Evolutionary conservation across 2,329 filamentous ascomycete species (phyloP), one percentile per base, ranked within the genome.

Genomic region (Diaporthe humulicola): DNA sequence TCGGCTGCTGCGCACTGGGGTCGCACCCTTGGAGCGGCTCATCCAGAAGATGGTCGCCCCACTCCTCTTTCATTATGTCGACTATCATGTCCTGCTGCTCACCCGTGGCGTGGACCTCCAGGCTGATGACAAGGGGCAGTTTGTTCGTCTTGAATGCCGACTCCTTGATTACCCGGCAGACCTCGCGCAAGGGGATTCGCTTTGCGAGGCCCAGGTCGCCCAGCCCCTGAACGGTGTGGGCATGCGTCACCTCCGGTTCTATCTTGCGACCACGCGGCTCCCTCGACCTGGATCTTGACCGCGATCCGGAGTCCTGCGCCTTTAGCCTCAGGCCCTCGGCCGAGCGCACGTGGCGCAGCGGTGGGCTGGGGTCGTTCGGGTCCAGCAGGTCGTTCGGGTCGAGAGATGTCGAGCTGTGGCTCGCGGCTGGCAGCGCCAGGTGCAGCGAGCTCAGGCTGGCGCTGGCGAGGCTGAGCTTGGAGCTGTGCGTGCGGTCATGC

Each of bases 31-130:
- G 86, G 28, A 85, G 88, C 50, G 85, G 85, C 71, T 85, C 79
- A 30, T 95, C 92, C 15, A 98, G 87, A 8, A 98, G 87, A 79
- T 93, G 85, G 0, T 90, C 92, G 54, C 89, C 90, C 95, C 96
- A 99, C 77, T 94, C 93, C 78, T 98, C 92, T 77, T 92, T 92
- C 93, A 99, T 98, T 77, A 98, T 98, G 73, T 94, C 90, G 15
- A 98, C 96, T 94, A 98, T 98, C 69, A 94, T 89, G 77, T 95
- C 92, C 83, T 99, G 97, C 83, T 98, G 96, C 71, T 94, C 91
- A 1, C 89, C 86, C 76, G 93, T 91, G 19, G 95, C 93, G 82
- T 98, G 96, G 0, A 98, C 94, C 83, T 99, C 97, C 8, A 98
- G 88, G 82, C 95, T 98, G 77, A 98, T 91, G 74, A 98, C 97